Base-by-base conservation (phyloP, 2,329 filamentous ascomycete genomes). In the Rhynchosporium secalis region DNA sequence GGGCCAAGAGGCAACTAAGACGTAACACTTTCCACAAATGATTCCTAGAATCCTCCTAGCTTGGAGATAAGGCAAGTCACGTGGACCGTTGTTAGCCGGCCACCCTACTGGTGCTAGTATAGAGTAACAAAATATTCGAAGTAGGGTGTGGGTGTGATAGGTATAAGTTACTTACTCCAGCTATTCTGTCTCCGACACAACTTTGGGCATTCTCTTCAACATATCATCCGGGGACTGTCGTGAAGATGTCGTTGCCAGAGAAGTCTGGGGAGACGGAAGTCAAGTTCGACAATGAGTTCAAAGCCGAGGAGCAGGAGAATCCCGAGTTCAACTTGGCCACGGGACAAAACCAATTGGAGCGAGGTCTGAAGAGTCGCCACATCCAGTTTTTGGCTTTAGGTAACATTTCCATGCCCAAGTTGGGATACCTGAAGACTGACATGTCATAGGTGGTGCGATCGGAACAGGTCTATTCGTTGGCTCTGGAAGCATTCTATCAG, bases 391-490 rank as follows among this genome's bases (percentile, higher is more conserved):
- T 86, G 43, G 84, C 84, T 28, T 76, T 86, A 13, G 81, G 80
- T 71, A 75, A 70, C n/a, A 43, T 33, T 28, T 4, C 8, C 28
- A 5, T 56, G 9, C 52, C 12, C 38, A 15, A 10, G 10, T 13
- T 7, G 13, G 15, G 15, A 15, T 26, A 7, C n/a, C 28, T 56
- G 6, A 29, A 38, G 26, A 59, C 62, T 66, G 31, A 68, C 62
- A 54, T 49, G 40, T 43, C 2, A 48, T 41, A 61, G 67, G 81
- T 72, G 82, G 82, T 64, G 84, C 82, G 28, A 87, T 88, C 66
- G 85, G 85, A 60, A 88, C 85, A 3, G 85, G 85, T 68, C 79
- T 88, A 26, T 88, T 88, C 72, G 80, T 88, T 64, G 84, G 85
- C 61, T 85, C 83, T 43, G 85, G 85, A 29, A 75, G 75, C 62